Conservation (phyloP, 331 rosid genomes). For the Phaseolus coccineus region DNA sequence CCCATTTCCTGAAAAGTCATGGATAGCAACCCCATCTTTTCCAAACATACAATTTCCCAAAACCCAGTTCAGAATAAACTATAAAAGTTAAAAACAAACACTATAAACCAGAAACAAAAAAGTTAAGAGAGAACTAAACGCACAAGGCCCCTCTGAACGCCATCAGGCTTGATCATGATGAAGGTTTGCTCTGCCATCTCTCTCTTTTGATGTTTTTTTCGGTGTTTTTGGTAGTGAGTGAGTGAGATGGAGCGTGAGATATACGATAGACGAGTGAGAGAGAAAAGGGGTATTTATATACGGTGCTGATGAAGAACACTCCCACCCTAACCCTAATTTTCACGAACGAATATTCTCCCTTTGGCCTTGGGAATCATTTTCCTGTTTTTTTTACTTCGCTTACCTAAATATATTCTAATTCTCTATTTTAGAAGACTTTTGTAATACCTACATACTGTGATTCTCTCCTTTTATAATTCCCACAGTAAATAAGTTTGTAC, state of each 20-base stretch:
- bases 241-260: neutral
- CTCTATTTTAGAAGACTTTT: neutral
- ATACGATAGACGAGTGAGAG: neutral
- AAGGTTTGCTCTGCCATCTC: constrained; percentile 86
- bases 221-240: neutral
- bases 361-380: constrained; percentile 13
- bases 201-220: neutral
- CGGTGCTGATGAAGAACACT: neutral
- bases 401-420: neutral
- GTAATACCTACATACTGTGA: no score
- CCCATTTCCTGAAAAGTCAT: neutral
- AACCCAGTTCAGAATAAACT: neutral
- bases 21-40: neutral
- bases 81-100: neutral
- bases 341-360: constrained; percentile 45
- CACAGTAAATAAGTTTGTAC: no score
- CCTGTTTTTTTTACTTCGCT: neutral
- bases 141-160: constrained; percentile 95
- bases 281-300: constrained; percentile 37
- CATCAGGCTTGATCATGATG: constrained; percentile 99
- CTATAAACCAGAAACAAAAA: neutral
- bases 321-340: constrained; percentile 47
- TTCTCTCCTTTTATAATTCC: no score
- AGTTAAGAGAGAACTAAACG: neutral
- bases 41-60: neutral